Evolutionary conservation across 495 filamentous ascomycete species (phyloP).

Genomic region (Xylaria telfairii): DNA sequence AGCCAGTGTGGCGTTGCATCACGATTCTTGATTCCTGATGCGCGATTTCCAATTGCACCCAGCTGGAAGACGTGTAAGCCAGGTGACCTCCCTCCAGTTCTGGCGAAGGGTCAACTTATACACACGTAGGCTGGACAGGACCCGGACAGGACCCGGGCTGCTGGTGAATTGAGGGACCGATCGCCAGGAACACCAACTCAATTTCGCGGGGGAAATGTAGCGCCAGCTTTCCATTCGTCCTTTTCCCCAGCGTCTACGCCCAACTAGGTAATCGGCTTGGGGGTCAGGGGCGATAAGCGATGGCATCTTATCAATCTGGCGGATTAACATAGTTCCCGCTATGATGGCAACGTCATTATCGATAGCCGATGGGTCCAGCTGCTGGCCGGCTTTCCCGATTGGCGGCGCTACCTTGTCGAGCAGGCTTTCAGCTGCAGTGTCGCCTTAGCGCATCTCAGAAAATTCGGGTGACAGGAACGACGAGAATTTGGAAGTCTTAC

Average conservation of each 20-base stretch:
- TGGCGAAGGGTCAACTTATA: background rate
- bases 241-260: background rate
- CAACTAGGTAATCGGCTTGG: background rate
- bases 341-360: background rate
- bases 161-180: background rate
- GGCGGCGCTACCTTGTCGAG: background rate
- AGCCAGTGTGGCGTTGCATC: background rate
- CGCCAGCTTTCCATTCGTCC: constrained; percentile 15
- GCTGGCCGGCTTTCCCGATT: constrained; percentile 16
- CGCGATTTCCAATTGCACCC: too few species aligned
- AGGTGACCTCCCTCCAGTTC: background rate
- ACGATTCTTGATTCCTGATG: background rate
- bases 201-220: background rate
- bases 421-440: constrained; percentile 20
- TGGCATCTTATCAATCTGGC: background rate
- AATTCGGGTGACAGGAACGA: constrained; percentile 22
- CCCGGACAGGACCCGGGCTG: too few species aligned
- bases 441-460: constrained; percentile 19
- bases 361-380: constrained; percentile 22
- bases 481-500: constrained; percentile 24
- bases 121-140: too few species aligned
- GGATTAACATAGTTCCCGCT: constrained; percentile 16
- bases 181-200: constrained; percentile 18
- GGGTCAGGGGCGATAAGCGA: constrained; percentile 9
- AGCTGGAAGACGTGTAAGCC: background rate